phyloP scores from a whole-genome alignment of 1,284 basidiomycete species.

The Malassezia slooffiae region DNA sequence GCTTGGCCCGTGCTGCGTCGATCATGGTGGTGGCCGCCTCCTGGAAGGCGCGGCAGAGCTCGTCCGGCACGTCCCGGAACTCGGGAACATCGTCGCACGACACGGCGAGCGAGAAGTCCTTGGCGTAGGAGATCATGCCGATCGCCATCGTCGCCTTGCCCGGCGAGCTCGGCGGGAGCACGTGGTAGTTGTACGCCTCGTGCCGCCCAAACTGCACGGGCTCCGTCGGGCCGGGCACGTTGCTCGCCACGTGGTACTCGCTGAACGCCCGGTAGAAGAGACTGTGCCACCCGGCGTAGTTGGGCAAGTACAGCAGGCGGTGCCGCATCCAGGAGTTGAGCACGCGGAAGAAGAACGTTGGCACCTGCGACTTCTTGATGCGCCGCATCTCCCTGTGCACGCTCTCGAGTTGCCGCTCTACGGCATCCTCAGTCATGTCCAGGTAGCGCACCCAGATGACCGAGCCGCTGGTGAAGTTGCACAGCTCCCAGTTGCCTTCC shows the following conservation, averaged over 20 bases:
- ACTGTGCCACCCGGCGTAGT: constrained; percentile 29
- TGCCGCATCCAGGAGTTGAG: constrained; percentile 26
- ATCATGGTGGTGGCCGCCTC: constrained; percentile 31
- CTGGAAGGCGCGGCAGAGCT: constrained; percentile 40
- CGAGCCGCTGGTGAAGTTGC: constrained; percentile 40
- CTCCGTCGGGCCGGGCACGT: constrained; percentile 43
- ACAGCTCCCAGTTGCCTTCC: constrained; percentile 38
- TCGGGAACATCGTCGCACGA: constrained; percentile 44
- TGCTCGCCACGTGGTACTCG: constrained; percentile 44
- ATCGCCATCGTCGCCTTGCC: constrained; percentile 43
- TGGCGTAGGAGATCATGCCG: constrained; percentile 44
- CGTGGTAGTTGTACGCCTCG: constrained; percentile 42
- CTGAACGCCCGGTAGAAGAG: constrained; percentile 40
- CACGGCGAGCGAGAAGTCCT: constrained; percentile 40
- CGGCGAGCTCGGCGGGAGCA: constrained; percentile 40
- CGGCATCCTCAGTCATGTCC: constrained; percentile 22
- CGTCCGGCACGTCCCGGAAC: constrained; percentile 28
- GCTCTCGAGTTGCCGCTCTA: constrained; percentile 28
- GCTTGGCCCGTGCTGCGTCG: constrained; percentile 28
- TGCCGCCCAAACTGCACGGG: constrained; percentile 37
- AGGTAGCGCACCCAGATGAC: constrained; percentile 42
- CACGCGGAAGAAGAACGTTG: constrained; percentile 33
- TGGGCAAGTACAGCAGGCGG: constrained; percentile 33
- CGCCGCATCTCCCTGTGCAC: constrained; percentile 42
- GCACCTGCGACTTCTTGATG: constrained; percentile 37